phyloP scores from a whole-genome alignment of 164 flowering plant species.

The Buxus sempervirens region DNA sequence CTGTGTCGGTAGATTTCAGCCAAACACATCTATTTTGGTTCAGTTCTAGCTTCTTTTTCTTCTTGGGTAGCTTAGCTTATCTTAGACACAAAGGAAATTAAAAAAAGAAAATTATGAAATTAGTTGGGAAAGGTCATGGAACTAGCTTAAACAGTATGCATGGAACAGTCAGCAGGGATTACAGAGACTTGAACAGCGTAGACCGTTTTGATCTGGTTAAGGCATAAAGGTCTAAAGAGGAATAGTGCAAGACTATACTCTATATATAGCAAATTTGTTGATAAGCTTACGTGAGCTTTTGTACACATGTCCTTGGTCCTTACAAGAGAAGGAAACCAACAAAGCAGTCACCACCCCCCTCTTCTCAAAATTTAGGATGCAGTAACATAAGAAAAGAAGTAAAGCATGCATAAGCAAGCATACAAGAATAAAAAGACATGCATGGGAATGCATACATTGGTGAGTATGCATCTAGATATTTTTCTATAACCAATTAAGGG shows the following conservation, averaged over 20 bases:
- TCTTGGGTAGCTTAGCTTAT: too few species aligned
- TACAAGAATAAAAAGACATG: not conserved
- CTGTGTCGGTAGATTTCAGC: too few species aligned
- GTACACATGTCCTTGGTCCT: not conserved
- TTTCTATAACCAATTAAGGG: too few species aligned
- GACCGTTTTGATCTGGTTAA: not conserved
- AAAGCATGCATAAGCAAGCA: not conserved
- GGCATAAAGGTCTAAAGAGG: not conserved
- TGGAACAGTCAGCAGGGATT: not conserved
- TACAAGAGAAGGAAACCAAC: not conserved
- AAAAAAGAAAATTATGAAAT: too few species aligned
- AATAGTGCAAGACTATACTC: not conserved
- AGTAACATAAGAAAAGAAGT: not conserved
- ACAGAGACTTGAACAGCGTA: not conserved
- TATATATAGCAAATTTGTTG: slow-evolving; percentile 10
- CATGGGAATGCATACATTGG: not conserved
- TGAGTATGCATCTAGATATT: not conserved
- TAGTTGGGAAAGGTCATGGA: too few species aligned
- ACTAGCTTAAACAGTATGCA: too few species aligned
- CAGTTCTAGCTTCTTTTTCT: too few species aligned
- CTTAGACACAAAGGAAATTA: too few species aligned
- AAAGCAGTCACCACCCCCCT: not conserved
- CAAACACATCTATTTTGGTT: too few species aligned
- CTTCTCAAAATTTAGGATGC: too few species aligned
- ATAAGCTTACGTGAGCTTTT: slow-evolving; percentile 9